These are phyloP conservation scores for Parastagonospora nodorum DNA, from an alignment of 2,329 filamentous ascomycete genomes.

Conservation along the genomic window DNA sequence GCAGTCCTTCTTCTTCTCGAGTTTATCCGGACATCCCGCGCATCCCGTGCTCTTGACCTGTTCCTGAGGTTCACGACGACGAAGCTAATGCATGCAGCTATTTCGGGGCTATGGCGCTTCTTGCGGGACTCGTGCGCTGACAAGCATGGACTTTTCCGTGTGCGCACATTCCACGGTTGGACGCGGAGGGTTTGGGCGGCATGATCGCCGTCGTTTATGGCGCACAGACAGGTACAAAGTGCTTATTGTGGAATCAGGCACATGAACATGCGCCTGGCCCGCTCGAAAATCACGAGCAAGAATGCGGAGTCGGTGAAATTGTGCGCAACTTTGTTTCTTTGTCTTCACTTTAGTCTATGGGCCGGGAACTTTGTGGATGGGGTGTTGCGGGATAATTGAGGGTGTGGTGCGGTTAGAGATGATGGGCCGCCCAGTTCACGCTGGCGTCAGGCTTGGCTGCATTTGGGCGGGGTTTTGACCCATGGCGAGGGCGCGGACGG, in stretches of 20 bases:
- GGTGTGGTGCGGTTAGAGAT: slow-evolving; percentile 7
- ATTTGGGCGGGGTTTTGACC: background rate
- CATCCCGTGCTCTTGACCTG: slow-evolving; percentile 12
- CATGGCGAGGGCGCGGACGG: background rate
- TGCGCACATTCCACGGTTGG: slow-evolving; percentile 5
- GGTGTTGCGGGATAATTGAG: slow-evolving; percentile 1
- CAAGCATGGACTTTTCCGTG: slow-evolving; percentile 15
- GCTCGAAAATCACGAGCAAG: slow-evolving; percentile 1
- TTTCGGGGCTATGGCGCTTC: slow-evolving; percentile 47
- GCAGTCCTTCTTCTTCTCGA: background rate
- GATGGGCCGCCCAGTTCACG: slow-evolving; percentile 2
- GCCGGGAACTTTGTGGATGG: background rate
- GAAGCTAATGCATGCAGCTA: slow-evolving; percentile 47
- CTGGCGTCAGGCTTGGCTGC: slow-evolving; percentile 7
- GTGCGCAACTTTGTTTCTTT: background rate
- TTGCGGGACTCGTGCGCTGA: slow-evolving; percentile 46
- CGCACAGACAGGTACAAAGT: slow-evolving; percentile 19
- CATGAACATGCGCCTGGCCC: slow-evolving; percentile 1
- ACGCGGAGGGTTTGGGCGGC: slow-evolving; percentile 10
- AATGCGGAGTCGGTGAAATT: slow-evolving; percentile 9
- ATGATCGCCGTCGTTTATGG: slow-evolving; percentile 20
- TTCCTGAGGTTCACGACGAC: slow-evolving; percentile 17
- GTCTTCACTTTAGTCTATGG: background rate
- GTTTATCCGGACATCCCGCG: slow-evolving; percentile 12
- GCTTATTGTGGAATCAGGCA: slow-evolving; percentile 6